Percentiles rank a stretch among this genome's conserved stretches.
Conservation (phyloP, 257 asterid species). For the Solanum medicagineum region DNA sequence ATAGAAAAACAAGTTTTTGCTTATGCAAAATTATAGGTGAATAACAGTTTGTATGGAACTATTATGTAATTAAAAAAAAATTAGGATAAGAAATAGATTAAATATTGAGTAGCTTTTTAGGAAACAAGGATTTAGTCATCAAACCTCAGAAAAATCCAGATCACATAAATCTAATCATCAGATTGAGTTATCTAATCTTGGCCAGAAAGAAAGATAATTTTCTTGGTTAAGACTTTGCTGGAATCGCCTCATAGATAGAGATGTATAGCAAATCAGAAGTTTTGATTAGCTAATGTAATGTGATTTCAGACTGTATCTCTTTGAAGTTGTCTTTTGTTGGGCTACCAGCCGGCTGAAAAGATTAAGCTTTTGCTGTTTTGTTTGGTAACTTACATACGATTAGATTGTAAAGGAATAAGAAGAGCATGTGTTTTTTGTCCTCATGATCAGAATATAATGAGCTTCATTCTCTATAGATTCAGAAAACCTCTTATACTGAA, state of each 20-base stretch:
- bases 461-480: neutral
- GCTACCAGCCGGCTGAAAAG: neutral
- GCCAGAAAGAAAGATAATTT: neutral
- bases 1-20: neutral
- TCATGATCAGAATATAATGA: neutral
- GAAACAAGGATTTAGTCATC: neutral
- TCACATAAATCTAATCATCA: neutral
- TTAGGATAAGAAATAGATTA: neutral
- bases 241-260: neutral
- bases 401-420: neutral
- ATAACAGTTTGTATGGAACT: neutral
- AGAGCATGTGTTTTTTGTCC: neutral
- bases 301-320: neutral
- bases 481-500: neutral
- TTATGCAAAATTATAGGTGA: neutral
- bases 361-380: neutral
- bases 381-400: neutral
- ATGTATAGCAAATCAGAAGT: neutral
- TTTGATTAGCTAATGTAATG: neutral
- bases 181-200: neutral
- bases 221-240: neutral
- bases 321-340: neutral
- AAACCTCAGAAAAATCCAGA: neutral
- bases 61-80: neutral
- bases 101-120: neutral